Conservation (phyloP, 179 eudicot genomes). For the Carnegiea gigantea region DNA sequence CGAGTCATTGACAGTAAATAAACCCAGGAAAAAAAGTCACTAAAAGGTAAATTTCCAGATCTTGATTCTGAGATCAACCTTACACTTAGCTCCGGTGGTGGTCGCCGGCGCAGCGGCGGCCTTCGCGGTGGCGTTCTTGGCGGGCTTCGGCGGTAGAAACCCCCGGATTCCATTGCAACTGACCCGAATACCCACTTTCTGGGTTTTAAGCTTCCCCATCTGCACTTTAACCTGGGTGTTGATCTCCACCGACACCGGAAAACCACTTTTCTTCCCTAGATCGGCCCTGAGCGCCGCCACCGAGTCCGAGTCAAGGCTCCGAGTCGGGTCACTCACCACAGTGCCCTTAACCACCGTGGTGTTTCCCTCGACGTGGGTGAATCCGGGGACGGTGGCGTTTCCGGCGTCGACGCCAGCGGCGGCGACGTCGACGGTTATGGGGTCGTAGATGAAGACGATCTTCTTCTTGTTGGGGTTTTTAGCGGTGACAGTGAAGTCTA, state of each 20-base stretch:
- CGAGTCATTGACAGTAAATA: neutral
- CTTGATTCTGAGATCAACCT: slow-evolving; percentile 91
- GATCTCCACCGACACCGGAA: slow-evolving; percentile 50
- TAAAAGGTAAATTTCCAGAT: slow-evolving; percentile 80
- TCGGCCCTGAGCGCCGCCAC: slow-evolving; percentile 44
- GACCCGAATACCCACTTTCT: slow-evolving; percentile 64
- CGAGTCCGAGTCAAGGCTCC: slow-evolving; percentile 50
- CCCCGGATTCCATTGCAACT: slow-evolving; percentile 64
- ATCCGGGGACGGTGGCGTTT: slow-evolving; percentile 45
- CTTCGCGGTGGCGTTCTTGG: slow-evolving; percentile 22
- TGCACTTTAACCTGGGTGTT: slow-evolving; percentile 57
- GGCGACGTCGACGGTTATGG: slow-evolving; percentile 24
- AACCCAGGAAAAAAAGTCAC: slow-evolving; percentile 14
- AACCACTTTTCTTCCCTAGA: slow-evolving; percentile 54
- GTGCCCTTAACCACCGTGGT: slow-evolving; percentile 42
- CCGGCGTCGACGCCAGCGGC: slow-evolving; percentile 36
- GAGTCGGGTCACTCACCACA: slow-evolving; percentile 14
- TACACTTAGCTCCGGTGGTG: slow-evolving; percentile 54
- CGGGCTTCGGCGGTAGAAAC: slow-evolving; percentile 36
- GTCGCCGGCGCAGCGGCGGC: slow-evolving; percentile 29
- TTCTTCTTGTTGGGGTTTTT: slow-evolving; percentile 72
- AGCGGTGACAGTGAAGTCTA: slow-evolving; percentile 67
- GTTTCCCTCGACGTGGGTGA: slow-evolving; percentile 42
- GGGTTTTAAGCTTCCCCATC: slow-evolving; percentile 59
- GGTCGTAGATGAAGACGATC: slow-evolving; percentile 36